These are phyloP conservation scores for Fusarium buxicola DNA, from an alignment of 2,329 filamentous ascomycete species.

Conservation along the genomic window DNA sequence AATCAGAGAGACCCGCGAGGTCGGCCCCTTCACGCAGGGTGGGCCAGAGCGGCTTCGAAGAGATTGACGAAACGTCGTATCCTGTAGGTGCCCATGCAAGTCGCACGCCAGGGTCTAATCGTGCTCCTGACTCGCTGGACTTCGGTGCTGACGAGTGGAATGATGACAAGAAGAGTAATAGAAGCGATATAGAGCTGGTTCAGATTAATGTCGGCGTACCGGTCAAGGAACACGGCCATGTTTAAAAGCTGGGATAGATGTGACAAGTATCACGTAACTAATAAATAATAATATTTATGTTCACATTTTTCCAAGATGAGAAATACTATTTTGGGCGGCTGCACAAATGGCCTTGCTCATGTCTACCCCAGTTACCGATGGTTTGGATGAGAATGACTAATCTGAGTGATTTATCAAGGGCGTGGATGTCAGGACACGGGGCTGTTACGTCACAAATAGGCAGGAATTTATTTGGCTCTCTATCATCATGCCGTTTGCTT, in stretches of 20 bases:
- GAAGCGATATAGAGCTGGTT: constrained; percentile 8
- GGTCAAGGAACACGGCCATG: too few relatives aligned
- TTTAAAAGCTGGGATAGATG: too few relatives aligned
- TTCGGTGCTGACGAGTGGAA: constrained; percentile 16
- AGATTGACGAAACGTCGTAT: constrained; percentile 31
- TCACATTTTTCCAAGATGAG: too few relatives aligned
- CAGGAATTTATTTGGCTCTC: too few relatives aligned
- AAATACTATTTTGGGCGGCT: too few relatives aligned
- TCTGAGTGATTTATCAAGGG: constrained; percentile 1
- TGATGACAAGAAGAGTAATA: constrained; percentile 27
- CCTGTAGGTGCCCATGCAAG: background rate
- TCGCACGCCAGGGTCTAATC: background rate
- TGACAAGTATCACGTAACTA: too few relatives aligned
- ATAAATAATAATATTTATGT: too few relatives aligned
- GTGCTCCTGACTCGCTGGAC: constrained; percentile 9
- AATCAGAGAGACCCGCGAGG: constrained; percentile 11
- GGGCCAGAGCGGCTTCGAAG: constrained; percentile 26
- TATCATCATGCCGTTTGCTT: background rate
- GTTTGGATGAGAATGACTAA: constrained; percentile 10
- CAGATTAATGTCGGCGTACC: too few relatives aligned
- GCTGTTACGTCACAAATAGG: background rate
- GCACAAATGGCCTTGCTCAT: too few relatives aligned
- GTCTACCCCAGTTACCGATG: too few relatives aligned
- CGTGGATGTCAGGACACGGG: background rate
- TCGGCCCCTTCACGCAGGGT: background rate